Percentiles rank a stretch among this genome's conserved stretches.
phyloP scores from a whole-genome alignment of 73 alveolate species.

The Tetrahymena malaccensis region DNA sequence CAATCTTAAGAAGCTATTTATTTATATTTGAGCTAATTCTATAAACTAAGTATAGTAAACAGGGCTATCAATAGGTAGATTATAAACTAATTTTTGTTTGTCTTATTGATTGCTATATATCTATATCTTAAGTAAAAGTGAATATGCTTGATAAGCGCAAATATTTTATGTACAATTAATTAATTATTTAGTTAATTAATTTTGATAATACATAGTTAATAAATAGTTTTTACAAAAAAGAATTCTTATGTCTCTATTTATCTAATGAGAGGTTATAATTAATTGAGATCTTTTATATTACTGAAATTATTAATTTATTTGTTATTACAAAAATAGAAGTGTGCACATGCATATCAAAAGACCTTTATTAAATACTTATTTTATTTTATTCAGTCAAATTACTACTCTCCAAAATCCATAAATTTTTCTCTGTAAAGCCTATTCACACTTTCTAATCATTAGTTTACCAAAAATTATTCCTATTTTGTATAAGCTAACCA shows the following conservation, averaged over 20 bases:
- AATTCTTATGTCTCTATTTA: background rate
- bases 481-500: too few relatives aligned
- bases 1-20: background rate
- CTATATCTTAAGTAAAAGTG: background rate
- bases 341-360: too few relatives aligned
- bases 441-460: background rate
- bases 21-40: background rate
- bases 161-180: background rate
- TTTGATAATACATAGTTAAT: background rate
- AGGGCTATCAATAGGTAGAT: background rate
- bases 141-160: too few relatives aligned
- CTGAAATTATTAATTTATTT: background rate
- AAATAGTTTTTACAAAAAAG: background rate
- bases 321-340: background rate
- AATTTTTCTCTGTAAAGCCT: background rate
- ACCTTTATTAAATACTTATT: background rate
- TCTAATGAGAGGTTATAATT: background rate
- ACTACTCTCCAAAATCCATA: background rate
- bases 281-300: background rate
- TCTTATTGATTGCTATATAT: background rate
- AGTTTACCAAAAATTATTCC: background rate
- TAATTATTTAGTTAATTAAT: too few relatives aligned
- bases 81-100: background rate
- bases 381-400: background rate
- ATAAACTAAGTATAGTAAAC: background rate